phyloP scores from a whole-genome alignment of 2,329 filamentous ascomycete species.

The Alternaria gansuensis region DNA sequence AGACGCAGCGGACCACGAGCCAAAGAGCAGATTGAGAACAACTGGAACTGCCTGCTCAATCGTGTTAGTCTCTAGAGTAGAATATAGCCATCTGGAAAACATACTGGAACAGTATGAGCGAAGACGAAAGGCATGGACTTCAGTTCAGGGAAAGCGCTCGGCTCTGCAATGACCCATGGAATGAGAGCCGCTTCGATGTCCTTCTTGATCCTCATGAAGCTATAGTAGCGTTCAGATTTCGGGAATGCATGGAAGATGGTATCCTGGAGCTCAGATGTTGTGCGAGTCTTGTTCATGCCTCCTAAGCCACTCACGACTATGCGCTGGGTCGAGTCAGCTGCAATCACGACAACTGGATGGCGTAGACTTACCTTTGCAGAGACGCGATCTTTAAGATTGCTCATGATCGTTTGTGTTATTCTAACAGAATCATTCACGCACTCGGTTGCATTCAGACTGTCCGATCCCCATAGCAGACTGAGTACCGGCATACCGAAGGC shows the following conservation, averaged over 20 bases:
- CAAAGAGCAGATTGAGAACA: slow-evolving; percentile 1
- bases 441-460: background rate
- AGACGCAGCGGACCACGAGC: background rate
- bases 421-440: background rate
- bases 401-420: slow-evolving; percentile 10
- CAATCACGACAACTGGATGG: background rate
- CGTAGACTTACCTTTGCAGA: background rate
- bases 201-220: slow-evolving; percentile 3
- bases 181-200: slow-evolving; percentile 19
- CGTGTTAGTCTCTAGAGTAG: background rate
- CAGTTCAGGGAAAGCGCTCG: slow-evolving; percentile 16
- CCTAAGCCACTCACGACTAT: background rate
- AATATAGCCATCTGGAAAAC: background rate
- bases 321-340: background rate
- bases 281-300: background rate
- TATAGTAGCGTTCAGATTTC: background rate
- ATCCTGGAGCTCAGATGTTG: background rate
- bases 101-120: slow-evolving; percentile 23
- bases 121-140: slow-evolving; percentile 23
- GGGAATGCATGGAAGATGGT: background rate
- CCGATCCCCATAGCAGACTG: slow-evolving; percentile 7
- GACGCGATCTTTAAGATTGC: background rate
- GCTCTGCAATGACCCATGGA: slow-evolving; percentile 22
- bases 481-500: slow-evolving; percentile 4
- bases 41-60: background rate